A percentile compares a stretch with the other conserved stretches of the same genome.
These are phyloP conservation scores for Thelonectria olida DNA, from an alignment of 2,329 filamentous ascomycete species.

Conservation along the genomic window DNA sequence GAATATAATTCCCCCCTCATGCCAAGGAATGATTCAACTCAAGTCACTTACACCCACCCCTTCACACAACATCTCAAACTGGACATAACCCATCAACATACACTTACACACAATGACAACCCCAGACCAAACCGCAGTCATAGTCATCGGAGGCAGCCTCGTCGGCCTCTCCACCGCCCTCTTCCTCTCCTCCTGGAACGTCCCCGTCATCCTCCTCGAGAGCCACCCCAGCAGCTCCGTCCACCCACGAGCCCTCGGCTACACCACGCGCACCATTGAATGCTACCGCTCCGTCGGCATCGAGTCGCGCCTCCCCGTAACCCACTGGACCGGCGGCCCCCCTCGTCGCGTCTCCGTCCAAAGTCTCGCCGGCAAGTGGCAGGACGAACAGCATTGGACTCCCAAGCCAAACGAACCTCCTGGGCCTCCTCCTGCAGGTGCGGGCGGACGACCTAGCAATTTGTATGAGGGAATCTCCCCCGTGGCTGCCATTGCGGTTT, in stretches of 20 bases:
- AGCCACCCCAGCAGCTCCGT: slow-evolving; percentile 45
- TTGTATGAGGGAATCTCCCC: slow-evolving; percentile 16
- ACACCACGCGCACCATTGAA: slow-evolving; percentile 51
- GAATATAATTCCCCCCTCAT: too few species aligned
- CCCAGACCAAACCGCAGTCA: slow-evolving; percentile 34
- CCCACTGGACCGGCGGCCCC: slow-evolving; percentile 28
- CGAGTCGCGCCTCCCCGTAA: slow-evolving; percentile 22
- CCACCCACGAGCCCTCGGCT: slow-evolving; percentile 49
- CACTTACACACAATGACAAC: background rate
- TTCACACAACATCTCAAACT: too few species aligned
- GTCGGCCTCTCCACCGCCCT: slow-evolving; percentile 51
- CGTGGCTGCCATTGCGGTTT: slow-evolving; percentile 40
- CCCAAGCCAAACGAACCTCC: slow-evolving; percentile 17
- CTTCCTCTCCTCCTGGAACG: slow-evolving; percentile 43
- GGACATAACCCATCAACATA: too few species aligned
- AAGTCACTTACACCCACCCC: too few species aligned
- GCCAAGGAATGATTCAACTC: too few species aligned
- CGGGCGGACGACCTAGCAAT: background rate
- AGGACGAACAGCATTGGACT: slow-evolving; percentile 33
- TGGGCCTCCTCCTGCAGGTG: background rate
- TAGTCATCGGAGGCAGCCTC: slow-evolving; percentile 51
- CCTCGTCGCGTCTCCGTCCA: slow-evolving; percentile 33
- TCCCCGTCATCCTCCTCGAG: slow-evolving; percentile 49
- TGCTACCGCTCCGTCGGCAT: slow-evolving; percentile 42
- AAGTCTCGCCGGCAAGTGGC: slow-evolving; percentile 35